phyloP scores from a whole-genome alignment of 345 rosid genomes.

The Eucalyptus leucophloia region DNA sequence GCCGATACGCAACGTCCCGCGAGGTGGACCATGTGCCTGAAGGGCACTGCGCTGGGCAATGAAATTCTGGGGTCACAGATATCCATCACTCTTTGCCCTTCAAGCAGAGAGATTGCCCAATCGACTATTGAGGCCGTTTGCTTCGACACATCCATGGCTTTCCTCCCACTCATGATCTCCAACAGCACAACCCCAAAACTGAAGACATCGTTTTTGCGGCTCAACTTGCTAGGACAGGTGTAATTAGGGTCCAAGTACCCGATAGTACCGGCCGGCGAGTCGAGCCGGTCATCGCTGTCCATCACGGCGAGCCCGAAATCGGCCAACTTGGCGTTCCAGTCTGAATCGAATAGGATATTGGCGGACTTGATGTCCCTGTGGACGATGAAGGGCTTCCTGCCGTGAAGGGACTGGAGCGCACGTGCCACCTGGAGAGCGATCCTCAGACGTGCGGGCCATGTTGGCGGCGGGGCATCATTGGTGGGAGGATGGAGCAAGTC shows the following conservation, averaged over 20 bases:
- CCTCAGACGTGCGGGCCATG: constrained; percentile 49
- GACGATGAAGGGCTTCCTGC: constrained; percentile 16
- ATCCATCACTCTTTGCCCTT: constrained; percentile 4
- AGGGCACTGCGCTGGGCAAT: constrained; percentile 8
- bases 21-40: constrained; percentile 22
- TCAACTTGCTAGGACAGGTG: constrained; percentile 34
- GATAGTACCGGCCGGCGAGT: constrained; percentile 74
- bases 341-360: constrained; percentile 44
- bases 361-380: constrained; percentile 78
- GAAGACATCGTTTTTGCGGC: constrained; percentile 46
- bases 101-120: constrained; percentile 50
- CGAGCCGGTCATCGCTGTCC: constrained; percentile 17
- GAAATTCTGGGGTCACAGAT: constrained; percentile 30
- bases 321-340: constrained; percentile 43
- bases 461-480: constrained; percentile 3
- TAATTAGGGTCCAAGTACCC: constrained; percentile 73
- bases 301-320: constrained; percentile 60
- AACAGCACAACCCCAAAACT: constrained; percentile 60
- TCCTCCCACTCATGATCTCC: constrained; percentile 58
- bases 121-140: constrained; percentile 45
- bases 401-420: constrained; percentile 51
- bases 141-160: constrained; percentile 38
- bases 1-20: constrained; percentile 46
- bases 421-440: constrained; percentile 47
- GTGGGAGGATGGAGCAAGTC: constrained; percentile 28